Percentiles rank a stretch among this genome's conserved stretches.
Evolutionary conservation across 2,329 filamentous ascomycete species (phyloP).

Genomic region (Arthrobotrys megalospora): DNA sequence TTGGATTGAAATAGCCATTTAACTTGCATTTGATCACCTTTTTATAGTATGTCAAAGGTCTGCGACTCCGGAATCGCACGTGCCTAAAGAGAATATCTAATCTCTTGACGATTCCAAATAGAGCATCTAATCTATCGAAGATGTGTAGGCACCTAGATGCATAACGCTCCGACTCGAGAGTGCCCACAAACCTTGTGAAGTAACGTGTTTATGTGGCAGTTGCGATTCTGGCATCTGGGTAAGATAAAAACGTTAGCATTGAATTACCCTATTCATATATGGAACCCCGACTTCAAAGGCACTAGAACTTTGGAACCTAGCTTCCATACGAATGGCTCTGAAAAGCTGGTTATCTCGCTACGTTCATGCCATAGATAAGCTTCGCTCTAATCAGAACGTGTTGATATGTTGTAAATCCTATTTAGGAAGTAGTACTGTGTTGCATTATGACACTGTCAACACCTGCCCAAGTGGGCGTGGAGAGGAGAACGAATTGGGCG

Average conservation of each 20-base stretch:
- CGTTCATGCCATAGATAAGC: neutral
- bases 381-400: neutral
- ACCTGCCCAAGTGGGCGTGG: conserved; percentile 7
- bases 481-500: neutral
- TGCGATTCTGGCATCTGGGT: neutral
- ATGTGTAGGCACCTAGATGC: neutral
- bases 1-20: neutral
- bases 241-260: neutral
- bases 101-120: neutral
- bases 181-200: neutral
- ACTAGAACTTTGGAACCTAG: neutral
- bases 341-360: neutral
- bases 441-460: conserved; percentile 17
- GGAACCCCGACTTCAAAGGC: neutral
- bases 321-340: neutral
- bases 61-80: neutral
- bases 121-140: neutral
- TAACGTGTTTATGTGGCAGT: neutral
- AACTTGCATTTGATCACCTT: neutral
- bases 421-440: conserved; percentile 18
- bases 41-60: neutral
- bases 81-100: neutral
- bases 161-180: neutral
- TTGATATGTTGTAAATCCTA: conserved; percentile 12
- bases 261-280: neutral